Percentiles rank a stretch among this genome's conserved stretches.
Evolutionary conservation across 179 eudicot genomes (phyloP).

Genomic region (Corrigiola litoralis): DNA sequence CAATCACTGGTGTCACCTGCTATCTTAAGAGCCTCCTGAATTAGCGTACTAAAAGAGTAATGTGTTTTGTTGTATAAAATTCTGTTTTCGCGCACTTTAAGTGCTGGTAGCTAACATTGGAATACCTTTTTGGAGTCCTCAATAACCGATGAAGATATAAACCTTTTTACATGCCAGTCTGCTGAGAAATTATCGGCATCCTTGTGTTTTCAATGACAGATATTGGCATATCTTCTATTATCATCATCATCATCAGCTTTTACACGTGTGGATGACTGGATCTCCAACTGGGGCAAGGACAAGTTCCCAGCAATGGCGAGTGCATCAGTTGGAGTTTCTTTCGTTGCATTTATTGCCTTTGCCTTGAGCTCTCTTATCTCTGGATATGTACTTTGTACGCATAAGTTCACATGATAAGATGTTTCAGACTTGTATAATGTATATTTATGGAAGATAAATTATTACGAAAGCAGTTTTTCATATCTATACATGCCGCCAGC

Average conservation of each 20-base stretch:
- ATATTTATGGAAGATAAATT: background rate
- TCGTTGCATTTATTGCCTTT: slow-evolving; percentile 29
- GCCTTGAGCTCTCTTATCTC: slow-evolving; percentile 33
- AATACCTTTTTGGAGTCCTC: background rate
- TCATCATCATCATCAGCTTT: slow-evolving; percentile 36
- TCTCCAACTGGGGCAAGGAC: slow-evolving; percentile 35
- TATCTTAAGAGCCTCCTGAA: no score
- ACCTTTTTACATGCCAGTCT: background rate
- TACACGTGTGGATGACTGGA: slow-evolving; percentile 38
- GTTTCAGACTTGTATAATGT: no score
- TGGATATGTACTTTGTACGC: slow-evolving; percentile 34
- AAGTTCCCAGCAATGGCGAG: slow-evolving; percentile 36
- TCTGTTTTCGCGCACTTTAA: background rate
- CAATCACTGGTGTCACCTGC: no score
- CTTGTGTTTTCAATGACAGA: slow-evolving; percentile 16
- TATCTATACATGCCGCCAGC: background rate
- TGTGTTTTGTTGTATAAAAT: no score
- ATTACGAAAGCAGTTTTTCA: background rate
- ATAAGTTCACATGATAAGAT: slow-evolving; percentile 5
- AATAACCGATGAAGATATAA: background rate
- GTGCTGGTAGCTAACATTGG: background rate
- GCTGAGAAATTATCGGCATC: background rate
- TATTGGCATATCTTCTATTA: slow-evolving; percentile 33
- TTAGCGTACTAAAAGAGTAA: no score
- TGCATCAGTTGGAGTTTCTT: slow-evolving; percentile 36